Percentiles rank a stretch among this genome's conserved stretches.
Evolutionary conservation across 176 grass and related monocot genomes (phyloP).

Genomic region (Hordeum marinum): DNA sequence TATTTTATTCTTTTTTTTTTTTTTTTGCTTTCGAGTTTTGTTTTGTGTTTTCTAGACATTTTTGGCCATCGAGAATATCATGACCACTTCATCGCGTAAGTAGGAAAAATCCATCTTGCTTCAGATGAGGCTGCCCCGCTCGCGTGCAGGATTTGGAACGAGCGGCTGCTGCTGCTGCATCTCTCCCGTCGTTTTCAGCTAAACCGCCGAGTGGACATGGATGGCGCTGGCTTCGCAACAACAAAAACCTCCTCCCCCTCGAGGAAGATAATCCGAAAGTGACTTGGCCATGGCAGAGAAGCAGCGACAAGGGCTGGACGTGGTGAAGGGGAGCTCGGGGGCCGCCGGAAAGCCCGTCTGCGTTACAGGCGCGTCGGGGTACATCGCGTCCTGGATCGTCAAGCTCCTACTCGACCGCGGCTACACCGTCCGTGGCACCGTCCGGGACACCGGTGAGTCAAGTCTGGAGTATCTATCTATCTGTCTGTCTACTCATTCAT

Average conservation of each 20-base stretch:
- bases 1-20: too few species aligned
- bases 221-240: background rate
- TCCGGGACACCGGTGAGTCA: background rate
- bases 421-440: background rate
- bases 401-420: background rate
- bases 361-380: background rate
- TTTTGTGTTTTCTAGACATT: too few species aligned
- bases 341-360: background rate
- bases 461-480: background rate
- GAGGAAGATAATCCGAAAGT: too few species aligned
- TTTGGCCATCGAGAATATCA: too few species aligned
- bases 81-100: too few species aligned
- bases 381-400: background rate
- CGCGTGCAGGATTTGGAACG: background rate
- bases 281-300: background rate
- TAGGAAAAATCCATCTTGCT: too few species aligned
- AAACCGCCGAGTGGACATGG: background rate
- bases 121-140: background rate
- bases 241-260: background rate
- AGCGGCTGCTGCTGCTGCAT: background rate
- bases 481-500: too few species aligned
- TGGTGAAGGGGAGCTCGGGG: background rate
- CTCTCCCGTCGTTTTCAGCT: background rate
- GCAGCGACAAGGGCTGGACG: background rate
- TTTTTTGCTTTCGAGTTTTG: too few species aligned